These are phyloP conservation scores for Tetramitus jugosus DNA, from an alignment of 208 protist species.

Conservation along the genomic window DNA sequence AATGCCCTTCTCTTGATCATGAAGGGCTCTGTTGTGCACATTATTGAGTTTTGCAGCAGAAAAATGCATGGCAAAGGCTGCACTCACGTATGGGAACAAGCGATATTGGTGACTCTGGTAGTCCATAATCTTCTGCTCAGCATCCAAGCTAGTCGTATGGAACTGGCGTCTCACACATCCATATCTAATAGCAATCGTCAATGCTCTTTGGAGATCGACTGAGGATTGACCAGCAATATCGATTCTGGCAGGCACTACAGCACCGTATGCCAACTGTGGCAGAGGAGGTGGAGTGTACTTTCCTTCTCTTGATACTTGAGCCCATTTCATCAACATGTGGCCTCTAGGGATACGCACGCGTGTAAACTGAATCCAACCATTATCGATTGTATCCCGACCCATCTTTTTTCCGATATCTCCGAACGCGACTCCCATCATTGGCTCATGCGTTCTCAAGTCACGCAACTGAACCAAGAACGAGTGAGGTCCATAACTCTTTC, in stretches of 20 bases:
- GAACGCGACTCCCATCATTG: neutral
- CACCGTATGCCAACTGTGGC: neutral
- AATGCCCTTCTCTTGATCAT: neutral
- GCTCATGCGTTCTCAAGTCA: slow-evolving; percentile 25
- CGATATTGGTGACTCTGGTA: neutral
- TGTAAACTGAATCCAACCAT: slow-evolving; percentile 28
- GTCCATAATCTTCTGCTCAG: neutral
- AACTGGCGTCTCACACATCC: neutral
- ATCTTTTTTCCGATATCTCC: slow-evolving; percentile 24
- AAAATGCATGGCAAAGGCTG: neutral
- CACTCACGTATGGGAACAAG: slow-evolving; percentile 1
- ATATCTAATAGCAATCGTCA: neutral
- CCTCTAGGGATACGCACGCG: slow-evolving; percentile 25
- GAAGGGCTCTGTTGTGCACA: neutral
- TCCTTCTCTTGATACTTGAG: slow-evolving; percentile 25
- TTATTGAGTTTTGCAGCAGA: neutral
- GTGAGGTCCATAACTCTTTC: slow-evolving; percentile 32
- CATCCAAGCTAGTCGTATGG: neutral
- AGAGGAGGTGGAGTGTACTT: slow-evolving; percentile 7
- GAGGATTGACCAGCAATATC: neutral
- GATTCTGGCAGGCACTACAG: neutral
- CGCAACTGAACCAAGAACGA: slow-evolving; percentile 36
- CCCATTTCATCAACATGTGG: slow-evolving; percentile 30
- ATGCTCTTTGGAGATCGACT: neutral
- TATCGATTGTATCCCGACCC: slow-evolving; percentile 19